These are phyloP conservation scores for Melampsora americana DNA, from an alignment of 1,284 basidiomycete species.

Conservation along the genomic window DNA sequence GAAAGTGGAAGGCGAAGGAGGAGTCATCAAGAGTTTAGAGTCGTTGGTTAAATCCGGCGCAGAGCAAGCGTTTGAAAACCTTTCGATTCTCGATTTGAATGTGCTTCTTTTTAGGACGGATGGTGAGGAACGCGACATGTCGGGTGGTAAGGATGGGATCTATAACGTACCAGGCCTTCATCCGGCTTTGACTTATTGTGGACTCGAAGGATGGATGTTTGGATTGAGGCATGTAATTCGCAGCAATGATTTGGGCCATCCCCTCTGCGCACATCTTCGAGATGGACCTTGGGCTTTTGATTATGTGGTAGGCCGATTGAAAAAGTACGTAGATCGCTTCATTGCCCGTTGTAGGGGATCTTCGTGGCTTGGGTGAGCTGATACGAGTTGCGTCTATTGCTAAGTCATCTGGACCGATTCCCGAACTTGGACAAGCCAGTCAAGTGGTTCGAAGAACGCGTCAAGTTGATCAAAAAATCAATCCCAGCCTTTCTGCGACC, in stretches of 20 bases:
- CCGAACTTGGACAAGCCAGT: conserved; percentile 69
- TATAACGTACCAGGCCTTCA: conserved; percentile 75
- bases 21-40: conserved; percentile 59
- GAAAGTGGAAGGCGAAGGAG: conserved; percentile 65
- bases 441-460: conserved; percentile 76
- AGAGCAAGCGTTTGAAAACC: conserved; percentile 64
- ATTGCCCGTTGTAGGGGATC: conserved; percentile 15
- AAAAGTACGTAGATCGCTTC: conserved; percentile 61
- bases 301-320: conserved; percentile 70
- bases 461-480: conserved; percentile 69
- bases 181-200: conserved; percentile 72
- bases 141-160: conserved; percentile 63
- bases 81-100: conserved; percentile 71
- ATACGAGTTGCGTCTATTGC: background rate
- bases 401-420: conserved; percentile 66
- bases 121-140: conserved; percentile 83
- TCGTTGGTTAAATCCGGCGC: conserved; percentile 58
- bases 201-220: conserved; percentile 93
- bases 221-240: conserved; percentile 74
- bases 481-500: conserved; percentile 82
- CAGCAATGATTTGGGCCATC: conserved; percentile 85
- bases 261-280: conserved; percentile 78
- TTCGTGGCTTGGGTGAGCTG: background rate
- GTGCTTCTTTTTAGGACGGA: conserved; percentile 76
- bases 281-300: conserved; percentile 84